Evolutionary conservation across 2,329 filamentous ascomycete genomes (phyloP), one percentile per base, ranked within the genome.

Genomic region (Ilyonectria robusta): DNA sequence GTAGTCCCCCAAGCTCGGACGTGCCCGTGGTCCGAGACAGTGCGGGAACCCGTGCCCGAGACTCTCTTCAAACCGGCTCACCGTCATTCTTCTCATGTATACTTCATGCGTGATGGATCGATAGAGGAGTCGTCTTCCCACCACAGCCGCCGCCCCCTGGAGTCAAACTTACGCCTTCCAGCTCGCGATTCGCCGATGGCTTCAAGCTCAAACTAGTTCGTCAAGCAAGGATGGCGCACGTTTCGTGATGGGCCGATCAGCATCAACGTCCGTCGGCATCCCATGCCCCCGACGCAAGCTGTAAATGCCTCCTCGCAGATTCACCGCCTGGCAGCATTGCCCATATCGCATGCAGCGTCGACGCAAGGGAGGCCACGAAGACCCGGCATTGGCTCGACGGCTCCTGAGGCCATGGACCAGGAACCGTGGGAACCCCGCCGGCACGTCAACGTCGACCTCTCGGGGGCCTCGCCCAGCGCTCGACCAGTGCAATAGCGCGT

Each of bases 251-350:
- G 70, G 66, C 44, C 67, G 67, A 75, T 69, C 58, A 62, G 29
- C 44, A 60, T 63, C 67, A 70, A 73, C 65, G 35, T 57, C 23
- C 33, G 54, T 59, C 59, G 46, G 58, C 42, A 50, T 59, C n/a
- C 26, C 48, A 47, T 47, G 17, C 17, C 35, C 40, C 50, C n/a
- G 9, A 31, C 19, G 21, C 53, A 50, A 53, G 31, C 53, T 57
- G 9, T 19, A 47, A 48, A 37, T 53, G 33, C 59, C 53, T 55
- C 50, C 60, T 59, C 47, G 67, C 58, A 75, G 59, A 72, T 76
- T 73, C 73, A 75, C 73, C 73, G 73, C 72, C 71, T 72, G 59
- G 67, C 40, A 67, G 61, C 54, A 26, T 55, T 59, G 31, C 44
- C 40, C 53, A 42, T 31, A 40, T 46, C 23, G 44, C 60, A 46